Conservation (phyloP, 2,329 filamentous ascomycete species). For the Ophiosphaerella herpotricha region DNA sequence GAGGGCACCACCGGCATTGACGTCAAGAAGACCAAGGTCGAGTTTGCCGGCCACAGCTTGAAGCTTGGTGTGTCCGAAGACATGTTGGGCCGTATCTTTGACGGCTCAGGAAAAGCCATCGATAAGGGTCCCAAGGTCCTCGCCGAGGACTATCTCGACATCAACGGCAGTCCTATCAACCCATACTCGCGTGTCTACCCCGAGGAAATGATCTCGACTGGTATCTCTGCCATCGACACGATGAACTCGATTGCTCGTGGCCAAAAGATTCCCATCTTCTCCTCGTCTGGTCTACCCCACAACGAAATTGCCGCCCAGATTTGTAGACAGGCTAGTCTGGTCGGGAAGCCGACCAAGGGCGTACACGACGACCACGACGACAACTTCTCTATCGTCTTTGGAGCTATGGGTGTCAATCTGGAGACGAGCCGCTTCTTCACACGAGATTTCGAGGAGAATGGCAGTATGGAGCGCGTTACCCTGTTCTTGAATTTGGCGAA, state of each 20-base stretch:
- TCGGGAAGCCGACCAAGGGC: constrained; percentile 90
- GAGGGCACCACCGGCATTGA: constrained; percentile 97
- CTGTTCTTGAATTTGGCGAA: constrained; percentile 99
- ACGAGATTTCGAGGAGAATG: constrained; percentile 98
- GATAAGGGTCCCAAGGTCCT: constrained; percentile 99
- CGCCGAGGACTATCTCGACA: constrained; percentile 97
- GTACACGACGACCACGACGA: constrained; percentile 96
- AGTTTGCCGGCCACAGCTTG: constrained; percentile 95
- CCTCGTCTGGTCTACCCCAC: constrained; percentile 94
- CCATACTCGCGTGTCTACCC: constrained; percentile 97
- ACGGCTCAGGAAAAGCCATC: constrained; percentile 96
- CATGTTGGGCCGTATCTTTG: constrained; percentile 98
- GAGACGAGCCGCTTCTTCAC: constrained; percentile 99
- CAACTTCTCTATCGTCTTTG: constrained; percentile 99
- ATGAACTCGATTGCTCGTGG: constrained; percentile 94
- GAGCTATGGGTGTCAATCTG: constrained; percentile 99
- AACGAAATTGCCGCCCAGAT: constrained; percentile 99
- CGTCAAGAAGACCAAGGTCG: constrained; percentile 98
- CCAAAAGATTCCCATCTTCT: constrained; percentile 99
- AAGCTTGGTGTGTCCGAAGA: constrained; percentile 99
- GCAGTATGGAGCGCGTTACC: constrained; percentile 94
- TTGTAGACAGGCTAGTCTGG: constrained; percentile 93
- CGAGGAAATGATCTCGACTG: constrained; percentile 99
- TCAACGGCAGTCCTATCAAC: constrained; percentile 99
- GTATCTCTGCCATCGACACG: constrained; percentile 98